Conservation (phyloP, 2,329 filamentous ascomycete species). For the Aureobasidium sp. region DNA sequence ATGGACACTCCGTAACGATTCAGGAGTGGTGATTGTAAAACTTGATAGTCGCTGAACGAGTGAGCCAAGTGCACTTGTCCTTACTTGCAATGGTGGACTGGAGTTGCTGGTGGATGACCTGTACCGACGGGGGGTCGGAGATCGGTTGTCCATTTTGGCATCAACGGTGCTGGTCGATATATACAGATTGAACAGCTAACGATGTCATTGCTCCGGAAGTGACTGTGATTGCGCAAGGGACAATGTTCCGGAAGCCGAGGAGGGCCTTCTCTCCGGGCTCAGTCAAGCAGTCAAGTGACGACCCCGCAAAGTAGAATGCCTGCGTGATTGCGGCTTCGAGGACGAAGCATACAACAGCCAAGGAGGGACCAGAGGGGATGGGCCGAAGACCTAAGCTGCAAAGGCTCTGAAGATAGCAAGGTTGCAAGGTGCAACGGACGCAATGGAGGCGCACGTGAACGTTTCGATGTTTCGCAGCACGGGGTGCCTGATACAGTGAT, state of each 20-base stretch:
- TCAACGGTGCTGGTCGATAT: slow-evolving; percentile 11
- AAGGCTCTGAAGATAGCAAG: slow-evolving; percentile 2
- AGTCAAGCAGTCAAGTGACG: slow-evolving; percentile 4
- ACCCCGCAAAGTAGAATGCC: slow-evolving; percentile 6
- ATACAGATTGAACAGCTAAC: slow-evolving; percentile 7
- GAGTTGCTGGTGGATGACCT: slow-evolving; percentile 19
- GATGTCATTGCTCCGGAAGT: slow-evolving; percentile 13
- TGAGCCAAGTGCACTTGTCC: slow-evolving; percentile 13
- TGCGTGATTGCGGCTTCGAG: neutral
- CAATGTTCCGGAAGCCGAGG: slow-evolving; percentile 5
- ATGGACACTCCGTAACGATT: slow-evolving; percentile 9
- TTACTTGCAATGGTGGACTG: slow-evolving; percentile 14
- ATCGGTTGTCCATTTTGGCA: slow-evolving; percentile 11
- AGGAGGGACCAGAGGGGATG: neutral
- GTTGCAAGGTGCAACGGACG: slow-evolving; percentile 4
- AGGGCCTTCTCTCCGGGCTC: slow-evolving; percentile 9
- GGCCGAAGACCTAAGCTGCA: neutral
- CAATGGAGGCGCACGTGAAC: slow-evolving; percentile 11
- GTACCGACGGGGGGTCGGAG: slow-evolving; percentile 11
- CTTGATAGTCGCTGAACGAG: slow-evolving; percentile 15
- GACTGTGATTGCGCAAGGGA: neutral
- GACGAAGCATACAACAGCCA: slow-evolving; percentile 1
- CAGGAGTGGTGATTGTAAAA: neutral
- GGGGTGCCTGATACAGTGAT: slow-evolving; percentile 6
- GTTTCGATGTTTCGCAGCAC: slow-evolving; percentile 12